Percentiles rank a stretch among this genome's conserved stretches.
Conservation (phyloP, 2,329 filamentous ascomycete genomes). For the Colletotrichum brevisporum region DNA sequence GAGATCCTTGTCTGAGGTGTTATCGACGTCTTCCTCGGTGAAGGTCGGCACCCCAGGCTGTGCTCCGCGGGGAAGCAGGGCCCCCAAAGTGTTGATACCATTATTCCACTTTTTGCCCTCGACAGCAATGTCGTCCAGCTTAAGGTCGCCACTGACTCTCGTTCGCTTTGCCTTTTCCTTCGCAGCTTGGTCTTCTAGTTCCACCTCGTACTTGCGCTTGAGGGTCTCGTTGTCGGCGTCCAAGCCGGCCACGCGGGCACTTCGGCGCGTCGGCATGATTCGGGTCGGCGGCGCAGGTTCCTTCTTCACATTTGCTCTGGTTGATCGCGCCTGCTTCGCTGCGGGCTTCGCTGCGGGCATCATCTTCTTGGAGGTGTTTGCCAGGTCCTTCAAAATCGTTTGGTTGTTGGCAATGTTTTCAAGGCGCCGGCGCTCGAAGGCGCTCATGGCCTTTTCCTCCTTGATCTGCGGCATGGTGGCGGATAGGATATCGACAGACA, state of each 20-base stretch:
- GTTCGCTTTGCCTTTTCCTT: constrained; percentile 70
- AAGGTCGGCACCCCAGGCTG: constrained; percentile 89
- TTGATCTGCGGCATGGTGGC: constrained; percentile 59
- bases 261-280: constrained; percentile 67
- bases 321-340: constrained; percentile 50
- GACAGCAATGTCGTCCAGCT: constrained; percentile 82
- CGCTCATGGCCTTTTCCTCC: constrained; percentile 72
- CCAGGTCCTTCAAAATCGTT: constrained; percentile 82
- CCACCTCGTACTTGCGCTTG: constrained; percentile 67
- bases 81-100: constrained; percentile 74
- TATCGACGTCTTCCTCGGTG: constrained; percentile 83
- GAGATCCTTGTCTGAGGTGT: constrained; percentile 83
- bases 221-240: constrained; percentile 62
- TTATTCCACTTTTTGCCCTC: constrained; percentile 83
- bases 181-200: constrained; percentile 57
- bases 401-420: constrained; percentile 92
- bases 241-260: constrained; percentile 70
- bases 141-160: constrained; percentile 71
- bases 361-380: constrained; percentile 78
- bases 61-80: constrained; percentile 75
- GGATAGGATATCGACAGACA: neutral
- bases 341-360: constrained; percentile 71
- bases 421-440: constrained; percentile 87
- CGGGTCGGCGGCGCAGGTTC: constrained; percentile 49
- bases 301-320: constrained; percentile 58